Evolutionary conservation across 306 rosid species (phyloP), one percentile per base, ranked within the genome.

Genomic region (Macrotyloma uniflorum): DNA sequence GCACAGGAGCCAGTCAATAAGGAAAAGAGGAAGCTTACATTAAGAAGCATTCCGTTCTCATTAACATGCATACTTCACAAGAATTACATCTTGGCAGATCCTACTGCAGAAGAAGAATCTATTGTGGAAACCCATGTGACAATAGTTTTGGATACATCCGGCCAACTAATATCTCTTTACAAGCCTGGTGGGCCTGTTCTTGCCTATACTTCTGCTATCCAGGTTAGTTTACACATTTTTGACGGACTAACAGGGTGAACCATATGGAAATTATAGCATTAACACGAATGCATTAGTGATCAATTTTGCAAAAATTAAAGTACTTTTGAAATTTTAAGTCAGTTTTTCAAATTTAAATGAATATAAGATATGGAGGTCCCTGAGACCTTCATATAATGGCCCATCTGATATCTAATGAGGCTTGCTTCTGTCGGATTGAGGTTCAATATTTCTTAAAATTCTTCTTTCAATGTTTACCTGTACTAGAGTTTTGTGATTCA

Each of bases 71-170:
- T 88, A 78, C 97, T 92, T 83, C 86, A 92, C 88, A 90, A 92
- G 85, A 92, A 77, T 30, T 88, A 90, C 86, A 89, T 92, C 80
- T 80, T 92, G 86, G 95, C 93, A 18, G 97, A 92, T 70, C 97
- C 98, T 35, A 90, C 92, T 19, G 90, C 95, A 35, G 95, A 94
- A 88, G 98, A 94, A 86, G 98, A 94, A 71, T 90, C 93, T 8
- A 71, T 94, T 62, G 86, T 92, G 86, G 97, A 94, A 85, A 92
- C 97, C 79, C 82, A 84, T 55, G 89, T 90, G 62, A 88, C 97
- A 20, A 87, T 90, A 75, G 97, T 92, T 80, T 86, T 94, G 86
- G 93, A 88, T 83, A 87, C 96, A 46, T 83, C 92, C 19, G 85
- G 93, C 83, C 93, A 88, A 58, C 88, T 88, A 5, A 85, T 90